Evolutionary conservation across 352 stramenopile species (phyloP).

Genomic region (Globisporangium middletonii): DNA sequence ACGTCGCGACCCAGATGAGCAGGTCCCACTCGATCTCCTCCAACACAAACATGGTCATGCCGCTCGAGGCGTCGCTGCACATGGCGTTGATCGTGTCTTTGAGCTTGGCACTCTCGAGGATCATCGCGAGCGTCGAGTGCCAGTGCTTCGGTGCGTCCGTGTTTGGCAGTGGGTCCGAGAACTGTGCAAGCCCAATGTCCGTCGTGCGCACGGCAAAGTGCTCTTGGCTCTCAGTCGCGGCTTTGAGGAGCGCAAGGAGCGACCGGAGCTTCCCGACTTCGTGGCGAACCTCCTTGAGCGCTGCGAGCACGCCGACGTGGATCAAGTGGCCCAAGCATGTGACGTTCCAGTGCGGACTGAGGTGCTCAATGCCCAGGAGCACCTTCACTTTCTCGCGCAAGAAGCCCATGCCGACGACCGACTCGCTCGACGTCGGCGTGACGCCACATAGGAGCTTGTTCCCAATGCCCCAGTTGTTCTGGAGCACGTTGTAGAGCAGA

Average conservation of each 20-base stretch:
- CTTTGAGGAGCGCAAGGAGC: conserved; percentile 65
- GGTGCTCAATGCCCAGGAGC: conserved; percentile 68
- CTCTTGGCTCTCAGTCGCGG: conserved; percentile 62
- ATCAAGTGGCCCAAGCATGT: conserved; percentile 72
- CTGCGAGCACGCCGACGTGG: conserved; percentile 51
- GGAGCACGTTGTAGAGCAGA: conserved; percentile 72
- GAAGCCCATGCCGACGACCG: conserved; percentile 64
- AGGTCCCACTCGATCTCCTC: conserved; percentile 79
- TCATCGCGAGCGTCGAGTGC: conserved; percentile 67
- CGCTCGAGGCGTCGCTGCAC: conserved; percentile 55
- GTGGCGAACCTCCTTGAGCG: conserved; percentile 66
- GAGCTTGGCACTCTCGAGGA: conserved; percentile 67
- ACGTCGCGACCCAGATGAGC: conserved; percentile 62
- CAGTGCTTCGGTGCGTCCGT: conserved; percentile 67
- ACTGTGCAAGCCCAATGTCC: conserved; percentile 55
- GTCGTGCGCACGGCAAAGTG: conserved; percentile 64
- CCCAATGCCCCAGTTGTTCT: conserved; percentile 71
- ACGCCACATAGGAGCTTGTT: conserved; percentile 70
- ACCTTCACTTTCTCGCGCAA: conserved; percentile 77
- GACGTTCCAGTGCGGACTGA: conserved; percentile 68
- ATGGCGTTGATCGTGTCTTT: conserved; percentile 71
- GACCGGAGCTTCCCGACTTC: conserved; percentile 75
- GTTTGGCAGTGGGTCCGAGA: conserved; percentile 55
- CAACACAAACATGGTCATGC: conserved; percentile 71
- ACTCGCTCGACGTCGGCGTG: conserved; percentile 53